A percentile compares a stretch with the other conserved stretches of the same genome.
Evolutionary conservation across 164 flowering plant genomes (phyloP).

Genomic region (Piper betle): DNA sequence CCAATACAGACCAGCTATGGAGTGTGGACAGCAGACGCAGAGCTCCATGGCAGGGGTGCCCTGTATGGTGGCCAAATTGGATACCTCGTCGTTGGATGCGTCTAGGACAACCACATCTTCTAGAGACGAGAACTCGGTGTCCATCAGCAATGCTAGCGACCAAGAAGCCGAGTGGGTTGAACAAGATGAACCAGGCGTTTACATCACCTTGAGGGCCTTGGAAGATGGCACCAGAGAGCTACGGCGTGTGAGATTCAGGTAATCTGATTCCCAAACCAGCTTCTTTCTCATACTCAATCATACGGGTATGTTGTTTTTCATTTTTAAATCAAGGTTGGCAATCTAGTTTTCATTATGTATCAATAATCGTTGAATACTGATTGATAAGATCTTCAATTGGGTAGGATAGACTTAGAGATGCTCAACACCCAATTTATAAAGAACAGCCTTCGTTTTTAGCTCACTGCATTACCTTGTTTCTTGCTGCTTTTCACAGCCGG

Average conservation of each 20-base stretch:
- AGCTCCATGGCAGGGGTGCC: constrained; percentile 36
- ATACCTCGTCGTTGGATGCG: constrained; percentile 55
- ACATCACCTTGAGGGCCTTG: constrained; percentile 84
- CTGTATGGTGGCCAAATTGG: constrained; percentile 31
- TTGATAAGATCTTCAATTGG: too few species aligned
- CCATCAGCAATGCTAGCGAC: constrained; percentile 84
- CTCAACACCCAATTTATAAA: too few species aligned
- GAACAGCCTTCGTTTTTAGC: background rate
- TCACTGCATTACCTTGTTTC: background rate
- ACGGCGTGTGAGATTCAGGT: constrained; percentile 97
- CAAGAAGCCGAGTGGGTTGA: constrained; percentile 86
- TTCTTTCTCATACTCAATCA: too few species aligned
- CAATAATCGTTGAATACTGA: too few species aligned
- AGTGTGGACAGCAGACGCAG: constrained; percentile 29
- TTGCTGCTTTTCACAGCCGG: constrained; percentile 71
- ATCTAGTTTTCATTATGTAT: too few species aligned
- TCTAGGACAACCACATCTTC: constrained; percentile 78
- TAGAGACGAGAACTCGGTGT: constrained; percentile 77
- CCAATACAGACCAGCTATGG: constrained; percentile 29
- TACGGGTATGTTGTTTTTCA: too few species aligned
- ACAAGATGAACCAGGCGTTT: constrained; percentile 95
- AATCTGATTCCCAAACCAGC: background rate
- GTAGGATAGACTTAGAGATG: too few species aligned
- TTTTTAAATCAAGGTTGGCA: too few species aligned
- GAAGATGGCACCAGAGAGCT: constrained; percentile 91